Evolutionary conservation across 2,329 filamentous ascomycete species (phyloP).

Genomic region (Rutstroemia sydowiana): DNA sequence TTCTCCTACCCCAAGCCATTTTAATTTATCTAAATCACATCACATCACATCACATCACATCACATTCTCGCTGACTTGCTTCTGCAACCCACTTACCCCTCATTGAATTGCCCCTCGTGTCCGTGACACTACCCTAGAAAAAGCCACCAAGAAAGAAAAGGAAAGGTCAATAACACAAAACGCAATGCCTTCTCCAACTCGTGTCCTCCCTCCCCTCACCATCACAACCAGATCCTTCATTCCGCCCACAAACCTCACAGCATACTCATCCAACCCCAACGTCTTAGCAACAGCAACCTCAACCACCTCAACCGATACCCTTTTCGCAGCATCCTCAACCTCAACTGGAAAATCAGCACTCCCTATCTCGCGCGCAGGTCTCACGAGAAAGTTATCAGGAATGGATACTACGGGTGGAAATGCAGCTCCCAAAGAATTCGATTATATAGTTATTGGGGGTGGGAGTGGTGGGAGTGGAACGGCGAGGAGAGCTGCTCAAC

Average conservation of each 20-base stretch:
- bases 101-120: no score
- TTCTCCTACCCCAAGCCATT: not conserved
- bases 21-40: not conserved
- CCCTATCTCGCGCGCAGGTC: constrained; percentile 7
- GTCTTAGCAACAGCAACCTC: not conserved
- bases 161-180: no score
- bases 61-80: constrained; percentile 1
- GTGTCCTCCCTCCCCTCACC: not conserved
- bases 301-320: not conserved
- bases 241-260: constrained; percentile 2
- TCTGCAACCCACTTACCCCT: not conserved
- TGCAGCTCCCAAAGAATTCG: constrained; percentile 35
- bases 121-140: not conserved
- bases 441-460: constrained; percentile 47
- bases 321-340: not conserved
- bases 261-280: not conserved
- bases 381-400: constrained; percentile 2
- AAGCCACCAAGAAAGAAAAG: no score
- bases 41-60: no score
- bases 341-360: constrained; percentile 3
- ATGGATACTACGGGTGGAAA: not conserved
- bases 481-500: constrained; percentile 37
- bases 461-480: constrained; percentile 43
- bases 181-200: not conserved
- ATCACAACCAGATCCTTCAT: not conserved